phyloP scores from a whole-genome alignment of 2,329 filamentous ascomycete species.

The Sphaerulina populicola region DNA sequence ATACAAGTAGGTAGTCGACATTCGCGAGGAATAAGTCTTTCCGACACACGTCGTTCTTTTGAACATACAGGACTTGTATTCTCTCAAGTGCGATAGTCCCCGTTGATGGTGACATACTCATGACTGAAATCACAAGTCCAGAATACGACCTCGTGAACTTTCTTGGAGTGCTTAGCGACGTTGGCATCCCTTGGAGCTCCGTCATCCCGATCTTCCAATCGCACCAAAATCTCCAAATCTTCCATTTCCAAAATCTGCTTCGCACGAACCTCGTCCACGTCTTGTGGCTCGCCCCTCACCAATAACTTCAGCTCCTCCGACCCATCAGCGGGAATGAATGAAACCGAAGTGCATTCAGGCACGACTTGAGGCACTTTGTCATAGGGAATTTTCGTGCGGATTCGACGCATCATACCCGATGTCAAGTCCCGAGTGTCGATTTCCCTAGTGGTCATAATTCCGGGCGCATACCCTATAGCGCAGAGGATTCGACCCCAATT shows the following conservation, averaged over 20 bases:
- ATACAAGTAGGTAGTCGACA: no score
- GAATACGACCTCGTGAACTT: constrained; percentile 53
- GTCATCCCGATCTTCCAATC: constrained; percentile 53
- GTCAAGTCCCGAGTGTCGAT: constrained; percentile 2
- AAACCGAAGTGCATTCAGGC: constrained; percentile 65
- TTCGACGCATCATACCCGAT: not conserved
- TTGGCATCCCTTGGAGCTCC: no score
- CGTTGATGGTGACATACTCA: constrained; percentile 67
- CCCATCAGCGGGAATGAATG: constrained; percentile 70
- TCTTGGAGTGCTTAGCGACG: not conserved
- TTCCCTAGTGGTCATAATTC: constrained; percentile 40
- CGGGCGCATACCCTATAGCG: constrained; percentile 73
- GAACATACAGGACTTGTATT: no score
- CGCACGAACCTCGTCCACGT: constrained; percentile 66
- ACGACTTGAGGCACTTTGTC: constrained; percentile 45
- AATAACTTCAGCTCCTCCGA: constrained; percentile 66
- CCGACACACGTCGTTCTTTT: no score
- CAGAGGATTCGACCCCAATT: constrained; percentile 98
- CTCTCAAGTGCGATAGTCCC: constrained; percentile 53
- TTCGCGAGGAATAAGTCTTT: no score
- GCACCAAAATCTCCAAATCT: constrained; percentile 70
- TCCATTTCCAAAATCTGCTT: constrained; percentile 69
- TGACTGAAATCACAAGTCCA: constrained; percentile 86
- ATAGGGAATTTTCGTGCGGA: not conserved
- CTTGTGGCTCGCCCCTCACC: constrained; percentile 70